These are phyloP conservation scores for Acrodontium crateriforme DNA, from an alignment of 2,329 filamentous ascomycete species.

Conservation along the genomic window DNA sequence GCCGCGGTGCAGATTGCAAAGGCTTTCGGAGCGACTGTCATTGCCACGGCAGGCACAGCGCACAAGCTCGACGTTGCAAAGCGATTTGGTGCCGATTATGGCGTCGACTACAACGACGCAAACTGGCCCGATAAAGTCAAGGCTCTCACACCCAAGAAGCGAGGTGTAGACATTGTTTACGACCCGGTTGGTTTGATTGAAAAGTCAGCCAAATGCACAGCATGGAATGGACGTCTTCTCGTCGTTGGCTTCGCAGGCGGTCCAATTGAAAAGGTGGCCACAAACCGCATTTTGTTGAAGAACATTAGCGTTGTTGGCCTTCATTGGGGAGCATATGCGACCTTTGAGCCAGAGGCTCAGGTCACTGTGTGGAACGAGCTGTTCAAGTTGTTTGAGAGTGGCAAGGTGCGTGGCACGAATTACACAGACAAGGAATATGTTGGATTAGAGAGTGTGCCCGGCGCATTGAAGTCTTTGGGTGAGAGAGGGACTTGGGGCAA, in stretches of 20 bases:
- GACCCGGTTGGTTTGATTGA: constrained; percentile 89
- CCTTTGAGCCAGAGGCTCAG: constrained; percentile 57
- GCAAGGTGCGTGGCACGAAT: constrained; percentile 69
- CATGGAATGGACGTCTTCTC: constrained; percentile 81
- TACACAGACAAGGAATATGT: constrained; percentile 72
- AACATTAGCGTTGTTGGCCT: constrained; percentile 83
- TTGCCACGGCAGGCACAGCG: constrained; percentile 73
- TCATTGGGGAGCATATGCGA: constrained; percentile 79
- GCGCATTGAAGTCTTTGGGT: constrained; percentile 64
- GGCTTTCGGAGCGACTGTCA: constrained; percentile 79
- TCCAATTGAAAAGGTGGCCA: constrained; percentile 76
- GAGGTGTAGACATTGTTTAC: constrained; percentile 83
- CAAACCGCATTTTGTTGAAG: constrained; percentile 87
- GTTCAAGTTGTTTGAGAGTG: constrained; percentile 59
- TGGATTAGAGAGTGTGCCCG: constrained; percentile 65
- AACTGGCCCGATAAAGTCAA: constrained; percentile 57
- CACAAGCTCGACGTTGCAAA: constrained; percentile 69
- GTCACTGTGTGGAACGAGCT: constrained; percentile 69
- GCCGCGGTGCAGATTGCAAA: constrained; percentile 91
- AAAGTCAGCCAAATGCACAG: constrained; percentile 74
- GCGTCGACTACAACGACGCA: constrained; percentile 58
- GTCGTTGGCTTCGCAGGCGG: constrained; percentile 83
- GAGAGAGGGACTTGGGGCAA: constrained; percentile 86
- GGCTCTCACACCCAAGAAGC: constrained; percentile 57
- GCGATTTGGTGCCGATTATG: constrained; percentile 72